Conservation (phyloP, 148 eudicot species). For the Cornus suecica region DNA sequence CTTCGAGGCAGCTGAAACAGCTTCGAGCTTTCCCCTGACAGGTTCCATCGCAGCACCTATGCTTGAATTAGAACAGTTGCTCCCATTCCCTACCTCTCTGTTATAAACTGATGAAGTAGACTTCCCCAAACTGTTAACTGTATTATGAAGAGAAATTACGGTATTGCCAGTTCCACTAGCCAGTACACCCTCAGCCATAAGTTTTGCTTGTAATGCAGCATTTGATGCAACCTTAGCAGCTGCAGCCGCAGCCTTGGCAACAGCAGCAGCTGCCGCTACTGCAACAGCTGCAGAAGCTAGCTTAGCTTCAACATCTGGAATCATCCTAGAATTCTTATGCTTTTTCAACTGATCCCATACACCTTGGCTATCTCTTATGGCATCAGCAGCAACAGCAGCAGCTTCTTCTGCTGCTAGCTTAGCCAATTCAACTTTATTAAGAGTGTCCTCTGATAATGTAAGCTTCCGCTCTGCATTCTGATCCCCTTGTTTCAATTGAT, state of each 20-base stretch:
- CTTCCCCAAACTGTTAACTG: conserved; percentile 28
- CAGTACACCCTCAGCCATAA: conserved; percentile 79
- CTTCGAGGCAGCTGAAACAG: conserved; percentile 85
- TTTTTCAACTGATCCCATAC: conserved; percentile 70
- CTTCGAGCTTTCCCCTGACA: conserved; percentile 79
- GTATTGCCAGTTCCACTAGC: conserved; percentile 18
- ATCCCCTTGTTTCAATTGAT: conserved; percentile 26
- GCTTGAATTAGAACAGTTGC: conserved; percentile 43
- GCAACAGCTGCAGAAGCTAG: conserved; percentile 79
- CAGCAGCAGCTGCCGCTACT: conserved; percentile 82
- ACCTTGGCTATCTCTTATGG: conserved; percentile 54
- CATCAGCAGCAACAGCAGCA: conserved; percentile 61
- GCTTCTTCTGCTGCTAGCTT: conserved; percentile 75
- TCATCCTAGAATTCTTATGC: conserved; percentile 50
- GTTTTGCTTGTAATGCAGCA: conserved; percentile 76
- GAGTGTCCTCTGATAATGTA: conserved; percentile 32
- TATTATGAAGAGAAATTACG: conserved; percentile 15
- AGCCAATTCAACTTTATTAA: conserved; percentile 61
- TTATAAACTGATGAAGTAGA: conserved; percentile 48
- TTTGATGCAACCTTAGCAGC: conserved; percentile 82
- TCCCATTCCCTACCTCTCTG: conserved; percentile 40
- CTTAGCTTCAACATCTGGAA: conserved; percentile 63
- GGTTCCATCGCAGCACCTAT: conserved; percentile 86
- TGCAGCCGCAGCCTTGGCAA: conserved; percentile 95
- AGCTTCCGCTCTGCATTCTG: conserved; percentile 29